Evolutionary conservation across 768 basidiomycete genomes (phyloP).

Genomic region (Termitomyces sp.): DNA sequence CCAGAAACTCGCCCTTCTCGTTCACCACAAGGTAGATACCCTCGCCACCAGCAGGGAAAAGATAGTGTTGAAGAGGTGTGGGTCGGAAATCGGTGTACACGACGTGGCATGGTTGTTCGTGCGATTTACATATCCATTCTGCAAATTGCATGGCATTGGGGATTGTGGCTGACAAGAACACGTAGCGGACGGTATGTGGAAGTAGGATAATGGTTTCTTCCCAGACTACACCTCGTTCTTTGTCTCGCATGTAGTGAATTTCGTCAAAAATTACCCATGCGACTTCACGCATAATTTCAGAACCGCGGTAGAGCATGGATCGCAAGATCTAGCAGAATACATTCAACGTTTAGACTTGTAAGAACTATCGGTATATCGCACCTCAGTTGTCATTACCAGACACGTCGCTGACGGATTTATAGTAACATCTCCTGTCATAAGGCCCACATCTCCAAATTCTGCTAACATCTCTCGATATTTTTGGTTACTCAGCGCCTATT

Average conservation of each 20-base stretch:
- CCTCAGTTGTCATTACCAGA: constrained; percentile 99
- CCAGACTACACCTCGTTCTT: constrained; percentile 99
- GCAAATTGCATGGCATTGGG: constrained; percentile 99
- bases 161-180: constrained; percentile 98
- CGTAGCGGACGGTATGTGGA: constrained; percentile 93
- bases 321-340: constrained; percentile 71
- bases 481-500: constrained; percentile 94
- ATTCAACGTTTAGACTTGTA: not conserved
- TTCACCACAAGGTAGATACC: constrained; percentile 99
- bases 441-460: constrained; percentile 95
- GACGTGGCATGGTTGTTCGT: constrained; percentile 97
- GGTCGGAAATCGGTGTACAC: constrained; percentile 99
- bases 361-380: constrained; percentile 21
- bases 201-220: constrained; percentile 98
- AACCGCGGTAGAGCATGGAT: constrained; percentile 98
- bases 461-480: constrained; percentile 98
- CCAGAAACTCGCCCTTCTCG: constrained; percentile 93
- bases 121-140: constrained; percentile 97
- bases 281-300: constrained; percentile 99
- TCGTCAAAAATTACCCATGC: constrained; percentile 99
- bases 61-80: constrained; percentile 95
- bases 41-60: constrained; percentile 94
- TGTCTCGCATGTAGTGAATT: constrained; percentile 99
- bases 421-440: constrained; percentile 99
- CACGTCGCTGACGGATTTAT: constrained; percentile 97